Evolutionary conservation across 495 filamentous ascomycete species (phyloP), one percentile per base, ranked within the genome.

Genomic region (Hypoxylon trugodes): DNA sequence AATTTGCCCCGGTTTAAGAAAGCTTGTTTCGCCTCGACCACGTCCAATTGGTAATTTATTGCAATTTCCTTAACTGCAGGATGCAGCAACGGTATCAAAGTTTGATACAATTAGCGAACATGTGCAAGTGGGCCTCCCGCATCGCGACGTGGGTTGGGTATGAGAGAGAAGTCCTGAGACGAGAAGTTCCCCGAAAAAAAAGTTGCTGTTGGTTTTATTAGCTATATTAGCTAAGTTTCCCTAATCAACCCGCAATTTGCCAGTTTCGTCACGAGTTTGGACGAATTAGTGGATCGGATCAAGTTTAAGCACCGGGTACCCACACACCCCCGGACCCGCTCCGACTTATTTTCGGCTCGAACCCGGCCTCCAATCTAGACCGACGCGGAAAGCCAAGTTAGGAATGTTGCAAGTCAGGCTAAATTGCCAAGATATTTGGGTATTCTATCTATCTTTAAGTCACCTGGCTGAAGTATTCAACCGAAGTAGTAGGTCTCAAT

Each of bases 341-440:
- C 64, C 64, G 64, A 67, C 64, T 67, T 67, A 67, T 67, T 67
- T 67, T 67, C 64, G 64, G 64, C 64, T 25, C 41, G 47, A 67
- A 21, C 33, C 58, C 64, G 64, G 64, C 41, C 50, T 47, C 38
- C 42, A 51, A 59, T 62, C 53, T 67, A 49, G 52, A 67, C 52
- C 53, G 52, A 59, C 16, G 45, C 58, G 58, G 58, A 54, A 58
- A 28, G 28, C 64, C 52, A 16, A 62, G 62, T 61, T 59, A 62
- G 64, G 64, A 67, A 67, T 67, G 64, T 67, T 67, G 26, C 64
- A 42, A 67, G 64, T 62, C 58, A 62, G 64, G 43, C 64, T 67
- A 62, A 62, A 67, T 58, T 61, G 64, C 64, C 64, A 67, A 67
- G 64, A 19, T 35, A 38, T 62, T 59, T 47, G 52, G 47, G n/a